Evolutionary conservation across 164 flowering plant species (phyloP).

Genomic region (Chimonanthus salicifolius): DNA sequence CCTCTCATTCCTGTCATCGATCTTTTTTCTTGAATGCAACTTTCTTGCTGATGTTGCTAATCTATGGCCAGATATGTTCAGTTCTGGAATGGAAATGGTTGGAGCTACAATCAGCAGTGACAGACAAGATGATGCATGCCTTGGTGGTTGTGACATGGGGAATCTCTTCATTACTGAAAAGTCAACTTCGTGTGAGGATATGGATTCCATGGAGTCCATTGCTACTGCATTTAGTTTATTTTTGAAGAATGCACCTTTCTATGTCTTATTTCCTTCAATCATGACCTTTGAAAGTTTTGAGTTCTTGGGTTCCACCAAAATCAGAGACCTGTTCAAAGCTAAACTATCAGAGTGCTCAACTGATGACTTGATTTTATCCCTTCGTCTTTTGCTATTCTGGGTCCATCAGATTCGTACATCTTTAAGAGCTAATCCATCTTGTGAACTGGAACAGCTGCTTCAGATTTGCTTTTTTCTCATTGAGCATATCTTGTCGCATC

Average conservation of each 20-base stretch:
- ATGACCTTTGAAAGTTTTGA: conserved; percentile 20
- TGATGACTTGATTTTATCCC: conserved; percentile 34
- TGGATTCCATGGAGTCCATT: conserved; percentile 29
- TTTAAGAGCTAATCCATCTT: conserved; percentile 31
- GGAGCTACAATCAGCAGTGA: conserved; percentile 5
- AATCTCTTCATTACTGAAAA: conserved; percentile 7
- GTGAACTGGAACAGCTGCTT: conserved; percentile 36
- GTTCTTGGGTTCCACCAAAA: conserved; percentile 22
- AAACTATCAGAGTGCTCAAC: conserved; percentile 36
- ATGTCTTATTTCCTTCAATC: conserved; percentile 54
- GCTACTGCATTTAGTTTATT: conserved; percentile 47
- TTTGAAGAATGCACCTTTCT: conserved; percentile 56
- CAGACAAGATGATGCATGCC: conserved; percentile 11
- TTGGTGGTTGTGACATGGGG: conserved; percentile 3
- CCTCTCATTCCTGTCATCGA: conserved; percentile 34
- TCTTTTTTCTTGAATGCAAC: conserved; percentile 42
- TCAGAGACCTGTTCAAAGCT: conserved; percentile 41
- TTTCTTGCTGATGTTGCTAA: conserved; percentile 39
- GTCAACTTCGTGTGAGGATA: conserved; percentile 8
- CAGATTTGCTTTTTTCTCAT: conserved; percentile 43
- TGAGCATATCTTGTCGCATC: conserved; percentile 33
- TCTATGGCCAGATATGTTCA: conserved; percentile 55
- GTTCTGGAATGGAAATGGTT: conserved; percentile 38
- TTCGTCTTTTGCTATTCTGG: conserved; percentile 73
- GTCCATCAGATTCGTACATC: conserved; percentile 41